Conservation (phyloP, 2,329 filamentous ascomycete genomes). For the Claviceps purpurea region DNA sequence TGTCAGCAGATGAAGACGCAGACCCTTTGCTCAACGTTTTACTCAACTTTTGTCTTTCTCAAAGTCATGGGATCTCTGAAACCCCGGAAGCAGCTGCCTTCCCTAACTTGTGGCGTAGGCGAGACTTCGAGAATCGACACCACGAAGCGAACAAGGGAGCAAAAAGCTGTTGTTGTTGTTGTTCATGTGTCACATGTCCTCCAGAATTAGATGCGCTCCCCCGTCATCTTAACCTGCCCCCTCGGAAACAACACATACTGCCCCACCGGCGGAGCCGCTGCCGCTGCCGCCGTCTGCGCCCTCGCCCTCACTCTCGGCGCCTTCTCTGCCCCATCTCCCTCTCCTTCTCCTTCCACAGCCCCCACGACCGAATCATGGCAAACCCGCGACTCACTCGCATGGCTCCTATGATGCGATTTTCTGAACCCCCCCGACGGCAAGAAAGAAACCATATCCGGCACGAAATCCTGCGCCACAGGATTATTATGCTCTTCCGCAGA, state of each 20-base stretch:
- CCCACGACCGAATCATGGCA: slow-evolving; percentile 17
- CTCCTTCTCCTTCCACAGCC: slow-evolving; percentile 13
- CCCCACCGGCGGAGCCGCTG: slow-evolving; percentile 29
- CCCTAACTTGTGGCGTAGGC: too few relatives aligned
- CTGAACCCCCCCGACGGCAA: slow-evolving; percentile 12
- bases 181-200: too few relatives aligned
- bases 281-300: slow-evolving; percentile 33
- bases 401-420: slow-evolving; percentile 20
- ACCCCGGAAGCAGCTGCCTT: too few relatives aligned
- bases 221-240: slow-evolving; percentile 17
- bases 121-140: too few relatives aligned
- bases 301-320: slow-evolving; percentile 18
- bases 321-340: too few relatives aligned
- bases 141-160: too few relatives aligned
- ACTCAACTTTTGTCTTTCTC: too few relatives aligned
- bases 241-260: slow-evolving; percentile 34
- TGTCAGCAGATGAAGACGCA: too few relatives aligned
- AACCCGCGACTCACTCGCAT: slow-evolving; percentile 24
- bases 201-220: slow-evolving; percentile 19
- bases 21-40: too few relatives aligned
- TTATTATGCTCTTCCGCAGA: slow-evolving; percentile 5
- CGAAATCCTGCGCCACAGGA: slow-evolving; percentile 15
- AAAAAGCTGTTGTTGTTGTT: too few relatives aligned
- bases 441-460: slow-evolving; percentile 22
- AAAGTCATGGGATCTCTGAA: too few relatives aligned